A percentile compares a stretch with the other conserved stretches of the same genome.
Evolutionary conservation across 2,329 filamentous ascomycete species (phyloP).

Genomic region (Epicoccum sorghinum): DNA sequence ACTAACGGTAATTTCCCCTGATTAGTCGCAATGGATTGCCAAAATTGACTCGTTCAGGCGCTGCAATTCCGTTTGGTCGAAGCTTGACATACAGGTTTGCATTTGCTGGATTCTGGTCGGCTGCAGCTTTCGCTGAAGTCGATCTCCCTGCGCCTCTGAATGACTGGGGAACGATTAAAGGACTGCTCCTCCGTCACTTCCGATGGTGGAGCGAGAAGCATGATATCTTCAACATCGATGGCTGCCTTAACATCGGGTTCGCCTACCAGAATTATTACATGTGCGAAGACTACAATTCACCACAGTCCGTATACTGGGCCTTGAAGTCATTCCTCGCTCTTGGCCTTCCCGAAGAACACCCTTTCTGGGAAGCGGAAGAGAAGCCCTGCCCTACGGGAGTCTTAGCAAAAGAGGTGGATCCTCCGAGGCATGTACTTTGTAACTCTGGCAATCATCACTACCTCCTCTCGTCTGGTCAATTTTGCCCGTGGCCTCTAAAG

Average conservation of each 20-base stretch:
- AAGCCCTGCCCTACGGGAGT: conserved; percentile 37
- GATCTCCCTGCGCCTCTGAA: conserved; percentile 48
- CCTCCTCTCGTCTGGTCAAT: conserved; percentile 41
- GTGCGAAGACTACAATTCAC: conserved; percentile 64
- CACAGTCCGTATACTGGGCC: conserved; percentile 62
- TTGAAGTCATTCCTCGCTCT: conserved; percentile 58
- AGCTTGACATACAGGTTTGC: conserved; percentile 61
- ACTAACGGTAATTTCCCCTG: conserved; percentile 42
- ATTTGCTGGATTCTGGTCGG: conserved; percentile 57
- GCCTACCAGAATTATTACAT: conserved; percentile 60
- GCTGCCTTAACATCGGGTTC: conserved; percentile 58
- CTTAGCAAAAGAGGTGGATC: neutral
- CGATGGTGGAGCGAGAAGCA: conserved; percentile 55
- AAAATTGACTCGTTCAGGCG: conserved; percentile 43
- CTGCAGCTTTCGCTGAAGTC: conserved; percentile 52
- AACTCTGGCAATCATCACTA: conserved; percentile 44
- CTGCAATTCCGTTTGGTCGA: conserved; percentile 60
- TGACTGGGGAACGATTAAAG: conserved; percentile 53
- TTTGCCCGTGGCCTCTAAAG: conserved; percentile 46
- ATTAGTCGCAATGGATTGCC: neutral
- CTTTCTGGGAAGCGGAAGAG: conserved; percentile 56
- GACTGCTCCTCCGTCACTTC: conserved; percentile 57
- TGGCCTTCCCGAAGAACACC: conserved; percentile 42
- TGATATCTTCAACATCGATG: conserved; percentile 57
- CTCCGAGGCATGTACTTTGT: conserved; percentile 56